A percentile compares a stretch with the other conserved stretches of the same genome.
Evolutionary conservation across 805 yeast species (phyloP).

Genomic region (Wickerhamiella siamensis): DNA sequence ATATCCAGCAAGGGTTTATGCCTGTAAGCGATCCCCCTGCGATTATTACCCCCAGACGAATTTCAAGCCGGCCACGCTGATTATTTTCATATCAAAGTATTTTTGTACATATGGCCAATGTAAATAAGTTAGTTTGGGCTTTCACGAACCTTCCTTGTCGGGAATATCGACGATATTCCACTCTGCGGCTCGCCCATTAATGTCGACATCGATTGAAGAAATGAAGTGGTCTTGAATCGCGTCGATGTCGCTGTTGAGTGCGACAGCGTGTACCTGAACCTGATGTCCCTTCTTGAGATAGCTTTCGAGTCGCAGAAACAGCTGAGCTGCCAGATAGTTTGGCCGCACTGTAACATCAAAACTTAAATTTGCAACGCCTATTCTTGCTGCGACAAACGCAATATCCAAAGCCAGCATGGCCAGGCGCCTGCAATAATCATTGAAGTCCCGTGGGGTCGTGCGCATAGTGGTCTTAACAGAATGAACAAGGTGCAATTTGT

Average conservation of each 20-base stretch:
- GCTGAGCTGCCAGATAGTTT: slow-evolving; percentile 21
- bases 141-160: too few relatives aligned
- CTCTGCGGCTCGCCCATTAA: slow-evolving; percentile 24
- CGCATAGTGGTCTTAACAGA: slow-evolving; percentile 20
- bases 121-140: too few relatives aligned
- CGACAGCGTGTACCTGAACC: slow-evolving; percentile 14
- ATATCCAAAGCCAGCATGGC: slow-evolving; percentile 24
- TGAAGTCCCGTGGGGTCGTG: slow-evolving; percentile 21
- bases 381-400: slow-evolving; percentile 18
- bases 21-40: slow-evolving; percentile 3
- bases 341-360: slow-evolving; percentile 16
- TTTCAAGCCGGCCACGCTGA: background rate
- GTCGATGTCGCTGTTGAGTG: slow-evolving; percentile 14
- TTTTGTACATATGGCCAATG: too few relatives aligned
- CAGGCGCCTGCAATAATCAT: slow-evolving; percentile 20
- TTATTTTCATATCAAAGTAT: too few relatives aligned
- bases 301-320: slow-evolving; percentile 17
- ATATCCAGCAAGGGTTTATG: slow-evolving; percentile 7
- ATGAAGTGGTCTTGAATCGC: slow-evolving; percentile 18
- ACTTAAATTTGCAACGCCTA: slow-evolving; percentile 18
- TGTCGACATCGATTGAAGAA: slow-evolving; percentile 18
- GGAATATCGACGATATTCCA: slow-evolving; percentile 25
- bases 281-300: slow-evolving; percentile 14
- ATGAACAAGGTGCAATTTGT: slow-evolving; percentile 10
- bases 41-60: background rate